Conservation (phyloP, 169 alveolate genomes). For the Amoebophrya sp. region DNA sequence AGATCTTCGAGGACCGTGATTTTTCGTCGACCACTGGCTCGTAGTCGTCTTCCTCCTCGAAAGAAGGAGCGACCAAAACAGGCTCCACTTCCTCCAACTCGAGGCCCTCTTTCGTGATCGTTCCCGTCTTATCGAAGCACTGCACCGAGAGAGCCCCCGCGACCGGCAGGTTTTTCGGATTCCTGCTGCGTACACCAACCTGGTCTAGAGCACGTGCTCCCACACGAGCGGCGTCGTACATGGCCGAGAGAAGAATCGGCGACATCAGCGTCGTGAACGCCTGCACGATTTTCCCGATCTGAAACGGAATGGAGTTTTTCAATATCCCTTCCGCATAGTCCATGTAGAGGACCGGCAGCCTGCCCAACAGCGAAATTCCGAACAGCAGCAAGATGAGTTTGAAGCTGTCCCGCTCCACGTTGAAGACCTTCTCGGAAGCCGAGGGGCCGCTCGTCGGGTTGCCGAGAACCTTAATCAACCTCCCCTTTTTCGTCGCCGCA, state of each 20-base stretch:
- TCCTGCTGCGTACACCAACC: background rate
- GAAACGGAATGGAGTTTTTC: too few relatives aligned
- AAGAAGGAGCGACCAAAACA: background rate
- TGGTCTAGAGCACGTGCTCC: too few relatives aligned
- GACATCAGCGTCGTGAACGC: background rate
- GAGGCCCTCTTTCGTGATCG: slow-evolving; percentile 67
- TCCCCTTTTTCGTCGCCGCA: background rate
- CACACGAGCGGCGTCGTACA: background rate
- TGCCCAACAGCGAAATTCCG: too few relatives aligned
- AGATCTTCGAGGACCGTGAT: too few relatives aligned
- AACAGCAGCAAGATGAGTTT: background rate
- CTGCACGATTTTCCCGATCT: too few relatives aligned
- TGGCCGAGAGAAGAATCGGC: background rate
- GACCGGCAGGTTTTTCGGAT: slow-evolving; percentile 17
- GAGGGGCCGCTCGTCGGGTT: background rate
- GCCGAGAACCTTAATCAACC: background rate
- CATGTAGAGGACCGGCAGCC: too few relatives aligned
- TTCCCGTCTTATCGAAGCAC: slow-evolving; percentile 72
- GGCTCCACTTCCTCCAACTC: slow-evolving; percentile 1
- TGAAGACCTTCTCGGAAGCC: background rate
- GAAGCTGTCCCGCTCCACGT: background rate
- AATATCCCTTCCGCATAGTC: too few relatives aligned
- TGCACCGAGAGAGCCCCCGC: slow-evolving; percentile 55
- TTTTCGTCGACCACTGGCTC: background rate
- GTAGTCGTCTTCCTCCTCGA: background rate